phyloP scores from a whole-genome alignment of 225 moss, liverwort and hornwort genomes.

The Sphagnum tenellum region DNA sequence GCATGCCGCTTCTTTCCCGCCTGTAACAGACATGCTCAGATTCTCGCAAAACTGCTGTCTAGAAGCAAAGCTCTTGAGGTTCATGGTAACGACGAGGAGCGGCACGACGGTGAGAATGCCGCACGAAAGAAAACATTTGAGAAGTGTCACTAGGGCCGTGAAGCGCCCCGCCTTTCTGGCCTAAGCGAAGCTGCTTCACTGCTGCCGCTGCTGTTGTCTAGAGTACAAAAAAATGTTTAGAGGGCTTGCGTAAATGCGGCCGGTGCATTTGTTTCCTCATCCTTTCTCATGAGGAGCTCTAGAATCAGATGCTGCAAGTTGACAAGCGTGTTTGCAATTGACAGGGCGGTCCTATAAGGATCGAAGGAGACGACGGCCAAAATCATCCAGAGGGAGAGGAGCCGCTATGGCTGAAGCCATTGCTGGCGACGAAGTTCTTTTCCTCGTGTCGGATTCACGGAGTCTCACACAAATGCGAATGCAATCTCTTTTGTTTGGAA shows the following conservation, averaged over 20 bases:
- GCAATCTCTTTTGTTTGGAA: slow-evolving; percentile 72
- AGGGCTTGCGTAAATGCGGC: background rate
- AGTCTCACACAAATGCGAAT: slow-evolving; percentile 53
- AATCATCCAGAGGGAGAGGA: slow-evolving; percentile 18
- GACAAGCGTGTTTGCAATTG: background rate
- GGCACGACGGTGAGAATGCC: too few relatives aligned
- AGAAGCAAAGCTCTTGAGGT: too few relatives aligned
- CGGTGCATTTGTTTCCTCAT: too few relatives aligned
- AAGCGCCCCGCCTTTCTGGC: too few relatives aligned
- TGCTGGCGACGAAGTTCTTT: slow-evolving; percentile 61
- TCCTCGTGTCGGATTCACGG: slow-evolving; percentile 47
- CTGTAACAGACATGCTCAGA: too few relatives aligned
- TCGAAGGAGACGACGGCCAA: slow-evolving; percentile 4
- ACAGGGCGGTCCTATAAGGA: slow-evolving; percentile 7
- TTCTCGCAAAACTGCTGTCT: too few relatives aligned
- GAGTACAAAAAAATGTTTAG: background rate
- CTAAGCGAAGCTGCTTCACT: too few relatives aligned
- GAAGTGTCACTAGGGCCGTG: background rate
- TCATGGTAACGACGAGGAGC: background rate
- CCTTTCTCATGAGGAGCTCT: too few relatives aligned
- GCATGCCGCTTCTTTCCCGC: background rate
- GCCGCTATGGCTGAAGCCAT: slow-evolving; percentile 56
- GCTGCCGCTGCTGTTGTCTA: too few relatives aligned
- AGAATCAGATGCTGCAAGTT: background rate
- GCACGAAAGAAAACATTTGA: background rate